phyloP scores from a whole-genome alignment of 495 filamentous ascomycete genomes.

The Lepraria neglecta region DNA sequence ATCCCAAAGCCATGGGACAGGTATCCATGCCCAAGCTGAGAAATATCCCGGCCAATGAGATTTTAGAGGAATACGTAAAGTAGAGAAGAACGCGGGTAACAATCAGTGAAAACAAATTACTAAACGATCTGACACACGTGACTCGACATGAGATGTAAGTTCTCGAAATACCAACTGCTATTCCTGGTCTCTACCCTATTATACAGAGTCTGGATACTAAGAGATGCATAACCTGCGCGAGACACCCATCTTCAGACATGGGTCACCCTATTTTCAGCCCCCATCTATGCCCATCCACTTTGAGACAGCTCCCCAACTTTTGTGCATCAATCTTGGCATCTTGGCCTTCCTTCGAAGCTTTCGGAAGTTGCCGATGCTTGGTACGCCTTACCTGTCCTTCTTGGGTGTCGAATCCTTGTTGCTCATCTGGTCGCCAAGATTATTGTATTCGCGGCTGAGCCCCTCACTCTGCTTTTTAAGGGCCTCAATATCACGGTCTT shows the following conservation, averaged over 20 bases:
- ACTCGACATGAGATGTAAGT: background rate
- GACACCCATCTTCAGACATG: background rate
- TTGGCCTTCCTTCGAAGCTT: background rate
- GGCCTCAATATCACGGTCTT: constrained; percentile 68
- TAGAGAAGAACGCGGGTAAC: background rate
- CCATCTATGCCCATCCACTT: background rate
- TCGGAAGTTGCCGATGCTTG: background rate
- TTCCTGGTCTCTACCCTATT: constrained; percentile 3
- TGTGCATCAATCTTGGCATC: background rate
- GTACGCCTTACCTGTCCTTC: constrained; percentile 58
- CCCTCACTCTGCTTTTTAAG: constrained; percentile 82
- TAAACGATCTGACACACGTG: too few relatives aligned
- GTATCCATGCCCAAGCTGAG: constrained; percentile 1
- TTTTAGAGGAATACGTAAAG: background rate
- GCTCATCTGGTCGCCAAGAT: constrained; percentile 71
- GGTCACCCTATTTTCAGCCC: background rate
- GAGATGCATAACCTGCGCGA: constrained; percentile 4
- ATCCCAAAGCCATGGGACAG: constrained; percentile 16
- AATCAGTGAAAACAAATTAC: too few relatives aligned
- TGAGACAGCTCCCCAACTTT: background rate
- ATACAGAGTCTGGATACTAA: background rate
- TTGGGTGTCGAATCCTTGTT: constrained; percentile 50
- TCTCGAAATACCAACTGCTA: constrained; percentile 2
- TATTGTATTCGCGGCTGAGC: constrained; percentile 71
- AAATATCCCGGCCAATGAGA: background rate